These are phyloP conservation scores for Fusarium tanahbumbuense DNA, from an alignment of 2,329 filamentous ascomycete species.

Conservation along the genomic window DNA sequence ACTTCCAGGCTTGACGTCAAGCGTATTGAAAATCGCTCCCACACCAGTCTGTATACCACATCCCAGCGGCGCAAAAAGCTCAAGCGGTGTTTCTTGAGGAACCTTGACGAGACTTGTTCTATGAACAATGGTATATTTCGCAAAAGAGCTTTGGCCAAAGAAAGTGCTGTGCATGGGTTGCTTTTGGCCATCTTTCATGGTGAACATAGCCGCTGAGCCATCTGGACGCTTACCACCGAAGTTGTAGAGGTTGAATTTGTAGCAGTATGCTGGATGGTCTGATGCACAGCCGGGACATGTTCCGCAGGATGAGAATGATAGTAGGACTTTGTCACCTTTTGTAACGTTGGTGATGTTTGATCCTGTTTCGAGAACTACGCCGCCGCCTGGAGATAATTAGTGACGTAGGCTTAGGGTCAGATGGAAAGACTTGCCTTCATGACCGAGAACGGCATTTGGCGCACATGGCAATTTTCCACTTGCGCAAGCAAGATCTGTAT, in stretches of 20 bases:
- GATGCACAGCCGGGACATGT: slow-evolving; percentile 15
- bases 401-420: rapidly evolving
- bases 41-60: slow-evolving; percentile 34
- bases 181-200: not conserved
- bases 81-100: not conserved
- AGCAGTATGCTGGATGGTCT: slow-evolving; percentile 26
- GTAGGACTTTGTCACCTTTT: slow-evolving; percentile 25
- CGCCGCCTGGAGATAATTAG: slow-evolving; percentile 14
- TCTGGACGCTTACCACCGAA: slow-evolving; percentile 22
- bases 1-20: slow-evolving; percentile 14
- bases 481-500: slow-evolving; percentile 59
- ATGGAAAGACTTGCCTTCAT: slow-evolving; percentile 54
- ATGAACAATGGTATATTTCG: slow-evolving; percentile 13
- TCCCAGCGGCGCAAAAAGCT: slow-evolving; percentile 22
- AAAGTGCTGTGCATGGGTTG: slow-evolving; percentile 15
- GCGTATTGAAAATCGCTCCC: slow-evolving; percentile 17
- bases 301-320: slow-evolving; percentile 21
- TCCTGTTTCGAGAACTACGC: slow-evolving; percentile 22
- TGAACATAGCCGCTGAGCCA: slow-evolving; percentile 10
- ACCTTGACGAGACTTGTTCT: slow-evolving; percentile 26
- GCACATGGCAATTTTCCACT: slow-evolving; percentile 15
- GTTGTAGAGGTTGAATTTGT: slow-evolving; percentile 15
- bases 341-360: not conserved
- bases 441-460: slow-evolving; percentile 15
- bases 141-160: slow-evolving; percentile 36